Evolutionary conservation across 208 protist species (phyloP), one percentile per base, ranked within the genome.

Genomic region (Trypanosomatidae sp.): DNA sequence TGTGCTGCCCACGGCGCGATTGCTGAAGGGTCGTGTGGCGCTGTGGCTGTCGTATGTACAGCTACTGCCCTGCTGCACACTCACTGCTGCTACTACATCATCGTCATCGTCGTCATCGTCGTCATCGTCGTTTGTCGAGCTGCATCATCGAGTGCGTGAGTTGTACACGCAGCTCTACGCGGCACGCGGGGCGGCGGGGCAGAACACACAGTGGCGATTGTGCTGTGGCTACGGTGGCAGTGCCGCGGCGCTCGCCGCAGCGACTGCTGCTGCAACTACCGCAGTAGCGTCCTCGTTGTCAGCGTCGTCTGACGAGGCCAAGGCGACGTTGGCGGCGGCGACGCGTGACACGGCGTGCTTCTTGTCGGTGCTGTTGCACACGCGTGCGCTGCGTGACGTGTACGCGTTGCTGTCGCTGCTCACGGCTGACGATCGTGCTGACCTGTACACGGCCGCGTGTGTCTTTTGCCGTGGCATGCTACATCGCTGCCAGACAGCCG

Each of bases 331-430:
- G 2, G 6, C 10, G 23, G 11, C 6, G 19, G 11, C 35, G 2
- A 19, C 19, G 6, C 6, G 2, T 19, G 23, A 1, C 23, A 41
- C 19, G 35, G 6, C 11, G 23, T 24, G 19, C 19, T 41, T 19
- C 23, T 6, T 20, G 6, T 18, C 13, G 19, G 48, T 43, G 1
- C 33, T 47, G 0, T 42, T 61, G 19, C 55, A 56, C 21, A 48
- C 55, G 20, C 46, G 48, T 48, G 37, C 26, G 11, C 48, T 62
- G 25, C 63, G 53, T 19, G 78, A 88, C 53, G 46, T 78, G 4
- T 63, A 65, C 51, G 63, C 72, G 15, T 42, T 79, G 21, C 60
- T 78, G 16, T 60, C 53, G 8, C 43, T 83, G 20, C 56, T 88
- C 0, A 42, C 67, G 1, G 72, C 55, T 1, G 42, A 66, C 10